Evolutionary conservation across 306 rosid species (phyloP), one percentile per base, ranked within the genome.

Genomic region (Fagus crenata): DNA sequence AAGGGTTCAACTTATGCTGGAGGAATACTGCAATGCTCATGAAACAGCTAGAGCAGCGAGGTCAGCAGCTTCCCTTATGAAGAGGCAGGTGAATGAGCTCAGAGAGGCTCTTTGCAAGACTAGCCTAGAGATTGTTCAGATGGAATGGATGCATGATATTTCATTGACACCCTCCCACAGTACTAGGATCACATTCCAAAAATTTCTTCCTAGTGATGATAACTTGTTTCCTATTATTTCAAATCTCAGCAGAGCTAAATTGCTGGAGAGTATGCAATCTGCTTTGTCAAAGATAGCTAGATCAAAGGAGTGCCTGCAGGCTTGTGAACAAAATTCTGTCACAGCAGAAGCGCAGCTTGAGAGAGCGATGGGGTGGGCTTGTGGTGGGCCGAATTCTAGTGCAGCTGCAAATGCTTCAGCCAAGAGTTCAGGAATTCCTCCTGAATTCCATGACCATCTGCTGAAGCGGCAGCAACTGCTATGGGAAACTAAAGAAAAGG

Each of bases 281-380:
- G 80, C 98, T 56, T 86, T 84, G 67, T 93, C 98, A 80, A 93
- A 84, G 86, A 92, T 93, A 80, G 89, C 87, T 41, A 84, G 89
- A 71, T 87, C 94, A 70, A 33, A 85, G 68, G 98, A 93, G 83
- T 79, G 91, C 81, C 88, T 93, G 61, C 93, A 91, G 81, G 89
- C 97, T 58, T 90, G 93, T 83, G 98, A 90, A 35, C 87, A 49
- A 81, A 85, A 81, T 85, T 90, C 97, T 80, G 84, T 86, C 76
- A 75, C 89, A 49, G 96, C 97, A 41, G 98, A 93, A 87, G 96
- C 89, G 60, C 97, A 93, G 80, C 97, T 93, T 75, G 97, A 91
- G 90, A 90, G 98, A 86, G 98, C 98, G 67, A 93, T 93, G 98
- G 83, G 91, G 39, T 93, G 98, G 98, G 97, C 97, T 58, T 93